Evolutionary conservation across 2,329 filamentous ascomycete species (phyloP).

Genomic region (Penicillium nordicum): DNA sequence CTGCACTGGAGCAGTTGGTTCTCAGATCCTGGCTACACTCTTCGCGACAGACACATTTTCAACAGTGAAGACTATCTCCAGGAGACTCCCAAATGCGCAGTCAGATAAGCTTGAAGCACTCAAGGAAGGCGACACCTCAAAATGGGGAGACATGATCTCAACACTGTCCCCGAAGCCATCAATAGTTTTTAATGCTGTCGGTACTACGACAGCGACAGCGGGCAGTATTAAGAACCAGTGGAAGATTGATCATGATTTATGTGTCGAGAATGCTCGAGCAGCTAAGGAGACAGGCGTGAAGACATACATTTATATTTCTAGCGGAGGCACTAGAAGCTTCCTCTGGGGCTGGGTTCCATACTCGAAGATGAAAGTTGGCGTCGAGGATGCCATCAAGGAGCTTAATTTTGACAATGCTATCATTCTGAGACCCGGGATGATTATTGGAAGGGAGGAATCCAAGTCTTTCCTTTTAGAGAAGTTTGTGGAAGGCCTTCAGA

Average conservation of each 20-base stretch:
- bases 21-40: slow-evolving; percentile 30
- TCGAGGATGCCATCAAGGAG: slow-evolving; percentile 37
- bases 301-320: slow-evolving; percentile 37
- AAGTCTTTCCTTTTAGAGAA: slow-evolving; percentile 23
- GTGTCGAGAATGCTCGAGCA: slow-evolving; percentile 34
- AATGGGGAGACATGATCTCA: slow-evolving; percentile 29
- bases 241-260: slow-evolving; percentile 39
- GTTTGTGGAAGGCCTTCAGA: slow-evolving; percentile 21
- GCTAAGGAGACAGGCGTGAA: slow-evolving; percentile 36
- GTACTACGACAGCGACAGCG: slow-evolving; percentile 33
- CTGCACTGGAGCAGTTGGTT: slow-evolving; percentile 32
- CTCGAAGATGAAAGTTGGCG: slow-evolving; percentile 38
- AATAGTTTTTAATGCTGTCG: slow-evolving; percentile 33
- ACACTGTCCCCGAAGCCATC: slow-evolving; percentile 25
- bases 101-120: slow-evolving; percentile 29
- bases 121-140: slow-evolving; percentile 29
- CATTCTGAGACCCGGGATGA: slow-evolving; percentile 37
- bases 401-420: slow-evolving; percentile 37
- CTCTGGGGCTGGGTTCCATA: slow-evolving; percentile 32
- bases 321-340: slow-evolving; percentile 31
- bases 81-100: slow-evolving; percentile 22
- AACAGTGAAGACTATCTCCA: slow-evolving; percentile 29
- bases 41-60: slow-evolving; percentile 23
- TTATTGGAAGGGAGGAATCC: slow-evolving; percentile 29
- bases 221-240: slow-evolving; percentile 36